Base-by-base conservation (phyloP, 1,284 basidiomycete species). In the Neotropicomus parvogracilis region DNA sequence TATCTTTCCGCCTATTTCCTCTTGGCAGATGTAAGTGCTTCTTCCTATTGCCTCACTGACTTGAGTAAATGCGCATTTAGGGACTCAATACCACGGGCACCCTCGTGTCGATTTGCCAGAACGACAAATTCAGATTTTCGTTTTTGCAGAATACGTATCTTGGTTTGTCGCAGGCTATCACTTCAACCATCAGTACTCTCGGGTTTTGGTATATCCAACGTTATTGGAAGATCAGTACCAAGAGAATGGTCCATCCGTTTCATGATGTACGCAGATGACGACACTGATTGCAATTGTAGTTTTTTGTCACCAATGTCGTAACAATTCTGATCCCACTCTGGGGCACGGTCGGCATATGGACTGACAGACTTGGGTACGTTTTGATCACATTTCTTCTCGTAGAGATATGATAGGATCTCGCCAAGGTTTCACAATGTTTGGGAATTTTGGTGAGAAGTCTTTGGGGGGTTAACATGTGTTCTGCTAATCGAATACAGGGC, bases 311-410 rank as follows among this genome's bases (percentile, higher is more conserved):
- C 6, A 88, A 88, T 58, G 75, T 87, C 2, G 79, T 87, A 10
- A 88, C 86, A 4, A 76, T 90, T 36, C 42, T 90, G 26, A 88
- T 92, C 40, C 87, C 88, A 0, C 71, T 89, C 2, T 93, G 91
- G 90, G 91, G 90, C 16, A 86, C 90, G 80, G 75, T 92, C 41
- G 90, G 90, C 2, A 83, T 92, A 50, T 91, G 88, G 80, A 91
- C 89, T 0, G 58, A 70, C 8, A 82, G 75, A 46, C 69, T 93
- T 44, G 91, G 91, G 78, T 83, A 49, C 16, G 73, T 59, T 1
- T 0, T 21, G 29, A 8, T 54, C 32, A 4, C 2, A 6, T 12
- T 46, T 48, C 47, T 9, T 6, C n/a, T 46, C 14, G 42, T 35
- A 12, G 34, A 2, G 7, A 28, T n/a, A 11, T 14, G 24, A 24